Evolutionary conservation across 1,284 basidiomycete species (phyloP), one percentile per base, ranked within the genome.

Genomic region (Exsudoporus floridanus): DNA sequence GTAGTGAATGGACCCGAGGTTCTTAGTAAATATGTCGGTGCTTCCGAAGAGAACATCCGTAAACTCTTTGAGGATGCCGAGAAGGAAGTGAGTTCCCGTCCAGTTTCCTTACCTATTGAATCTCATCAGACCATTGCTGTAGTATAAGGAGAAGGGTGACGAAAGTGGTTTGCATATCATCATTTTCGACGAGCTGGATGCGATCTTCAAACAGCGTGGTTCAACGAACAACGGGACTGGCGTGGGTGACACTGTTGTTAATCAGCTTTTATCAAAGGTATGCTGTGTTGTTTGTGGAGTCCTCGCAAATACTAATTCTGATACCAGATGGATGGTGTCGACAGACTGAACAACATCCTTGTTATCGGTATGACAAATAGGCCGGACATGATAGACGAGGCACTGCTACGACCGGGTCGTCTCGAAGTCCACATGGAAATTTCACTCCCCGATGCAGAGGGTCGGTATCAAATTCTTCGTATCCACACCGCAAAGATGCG

Each of bases 391-490:
- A 98, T 99, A 64, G 97, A 99, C 67, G 97, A 99, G 69, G 97
- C 96, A 7, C 81, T 99, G 1, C 81, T 98, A 13, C 94, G 97
- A 65, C 96, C 97, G 1, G 97, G 97, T 52, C 94, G 97, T 78
- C 87, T 99, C 44, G 97, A 99, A 71, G 96, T 99, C n/a, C 97
- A 99, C 73, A 98, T 99, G 86, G 97, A 99, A 73, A 98, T 99
- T 58, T 97, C 94, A 5, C 78, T 99, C 2, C 97, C 97, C 0
- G 96, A 99, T 66, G 95, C 96, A 69, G 76, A 88, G 4, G 97
- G 97, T 46, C 91, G 97, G 23, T 77, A 83, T 46, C 97, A 99
- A 73, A 99, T 99, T 62, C 78, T 99, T 58, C 92, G 80, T 61
- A 99, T 99, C 63, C 97, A 99, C 71, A 99, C 97, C 0, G 69